Conservation (phyloP, 2,329 filamentous ascomycete species). For the Fusarium nodosum region DNA sequence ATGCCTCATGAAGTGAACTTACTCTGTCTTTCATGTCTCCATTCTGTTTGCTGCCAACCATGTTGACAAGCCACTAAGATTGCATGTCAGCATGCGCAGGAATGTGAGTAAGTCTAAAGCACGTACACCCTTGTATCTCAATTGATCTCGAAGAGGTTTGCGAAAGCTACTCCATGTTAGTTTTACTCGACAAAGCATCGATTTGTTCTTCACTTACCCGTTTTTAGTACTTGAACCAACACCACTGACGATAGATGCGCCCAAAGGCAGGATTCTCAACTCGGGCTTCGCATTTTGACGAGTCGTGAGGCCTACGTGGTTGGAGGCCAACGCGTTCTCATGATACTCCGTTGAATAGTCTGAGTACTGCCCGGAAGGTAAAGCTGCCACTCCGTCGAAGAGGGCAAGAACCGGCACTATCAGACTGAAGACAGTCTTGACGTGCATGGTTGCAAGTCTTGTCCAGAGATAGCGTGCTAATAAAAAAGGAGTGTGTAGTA, state of each 20-base stretch:
- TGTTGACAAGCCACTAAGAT: not conserved
- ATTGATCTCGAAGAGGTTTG: not conserved
- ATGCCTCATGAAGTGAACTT: not conserved
- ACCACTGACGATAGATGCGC: conserved; percentile 13
- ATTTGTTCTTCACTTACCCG: not conserved
- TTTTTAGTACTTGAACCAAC: conserved; percentile 8
- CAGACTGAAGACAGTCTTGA: conserved; percentile 4
- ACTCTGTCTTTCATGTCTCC: conserved; percentile 12
- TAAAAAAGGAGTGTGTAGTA: too few species aligned
- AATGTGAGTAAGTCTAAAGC: too few species aligned
- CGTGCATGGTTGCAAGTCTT: not conserved
- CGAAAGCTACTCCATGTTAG: not conserved
- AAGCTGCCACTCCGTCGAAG: not conserved
- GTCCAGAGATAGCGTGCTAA: too few species aligned
- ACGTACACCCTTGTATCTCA: conserved; percentile 5
- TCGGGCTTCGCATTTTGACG: conserved; percentile 1
- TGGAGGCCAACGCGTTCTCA: not conserved
- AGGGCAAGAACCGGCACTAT: conserved; percentile 7
- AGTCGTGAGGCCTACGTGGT: not conserved
- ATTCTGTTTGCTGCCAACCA: conserved; percentile 9
- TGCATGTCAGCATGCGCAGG: not conserved
- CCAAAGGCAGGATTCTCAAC: conserved; percentile 5
- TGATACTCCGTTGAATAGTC: not conserved
- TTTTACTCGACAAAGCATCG: too few species aligned
- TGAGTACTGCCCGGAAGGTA: not conserved